These are phyloP conservation scores for Fraxinus angustifolia DNA, from an alignment of 305 asterid genomes.

Conservation along the genomic window DNA sequence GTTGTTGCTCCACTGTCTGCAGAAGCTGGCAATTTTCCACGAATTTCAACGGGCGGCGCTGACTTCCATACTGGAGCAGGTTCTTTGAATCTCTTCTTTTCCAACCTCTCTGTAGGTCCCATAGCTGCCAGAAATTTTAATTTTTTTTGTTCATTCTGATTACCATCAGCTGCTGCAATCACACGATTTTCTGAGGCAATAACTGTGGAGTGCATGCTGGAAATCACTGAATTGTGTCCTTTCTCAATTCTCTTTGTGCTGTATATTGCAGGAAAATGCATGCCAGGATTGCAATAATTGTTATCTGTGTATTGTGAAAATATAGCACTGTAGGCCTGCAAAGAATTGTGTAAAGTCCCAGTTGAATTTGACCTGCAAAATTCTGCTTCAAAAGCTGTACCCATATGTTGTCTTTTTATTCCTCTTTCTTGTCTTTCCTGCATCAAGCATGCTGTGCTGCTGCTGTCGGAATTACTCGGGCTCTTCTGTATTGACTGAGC, in stretches of 20 bases:
- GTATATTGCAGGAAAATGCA: slow-evolving; percentile 54
- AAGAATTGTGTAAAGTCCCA: slow-evolving; percentile 43
- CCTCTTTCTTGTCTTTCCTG: slow-evolving; percentile 45
- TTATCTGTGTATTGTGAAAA: slow-evolving; percentile 31
- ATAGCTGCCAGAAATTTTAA: slow-evolving; percentile 40
- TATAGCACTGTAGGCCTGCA: slow-evolving; percentile 42
- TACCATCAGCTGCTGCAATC: slow-evolving; percentile 25
- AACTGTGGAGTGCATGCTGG: slow-evolving; percentile 30
- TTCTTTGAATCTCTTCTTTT: slow-evolving; percentile 54
- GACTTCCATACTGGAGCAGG: slow-evolving; percentile 46
- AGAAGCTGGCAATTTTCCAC: slow-evolving; percentile 36
- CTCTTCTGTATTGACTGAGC: slow-evolving; percentile 33
- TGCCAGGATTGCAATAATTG: slow-evolving; percentile 30
- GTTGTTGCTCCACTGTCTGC: slow-evolving; percentile 31
- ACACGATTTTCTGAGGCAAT: slow-evolving; percentile 22
- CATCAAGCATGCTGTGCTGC: slow-evolving; percentile 39
- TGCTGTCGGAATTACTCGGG: slow-evolving; percentile 38
- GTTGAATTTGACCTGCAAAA: slow-evolving; percentile 38
- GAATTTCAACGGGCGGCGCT: slow-evolving; percentile 38
- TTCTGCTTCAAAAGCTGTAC: slow-evolving; percentile 35
- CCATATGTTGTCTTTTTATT: slow-evolving; percentile 44
- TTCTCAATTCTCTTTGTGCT: slow-evolving; percentile 74
- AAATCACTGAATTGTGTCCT: slow-evolving; percentile 33
- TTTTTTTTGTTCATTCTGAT: slow-evolving; percentile 32
- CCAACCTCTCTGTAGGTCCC: slow-evolving; percentile 44